These are phyloP conservation scores for Nakazawaea ishiwadae DNA, from an alignment of 805 yeast species.

Conservation along the genomic window DNA sequence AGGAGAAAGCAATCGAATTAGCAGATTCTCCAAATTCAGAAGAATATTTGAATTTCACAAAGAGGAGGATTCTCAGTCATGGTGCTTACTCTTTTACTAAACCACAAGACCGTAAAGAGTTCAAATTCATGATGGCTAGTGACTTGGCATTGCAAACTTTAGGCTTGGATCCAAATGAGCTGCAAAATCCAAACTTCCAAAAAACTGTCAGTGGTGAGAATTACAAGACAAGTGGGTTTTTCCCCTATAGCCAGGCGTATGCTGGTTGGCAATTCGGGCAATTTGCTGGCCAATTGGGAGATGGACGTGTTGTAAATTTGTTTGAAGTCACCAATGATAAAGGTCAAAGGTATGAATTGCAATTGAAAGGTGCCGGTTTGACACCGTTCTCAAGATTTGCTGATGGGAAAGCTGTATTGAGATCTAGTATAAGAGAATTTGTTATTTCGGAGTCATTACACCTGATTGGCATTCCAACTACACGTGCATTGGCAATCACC, in stretches of 20 bases:
- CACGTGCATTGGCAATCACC: constrained; percentile 76
- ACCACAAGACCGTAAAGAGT: constrained; percentile 57
- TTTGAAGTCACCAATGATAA: constrained; percentile 59
- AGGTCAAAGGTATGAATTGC: constrained; percentile 53
- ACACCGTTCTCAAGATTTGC: constrained; percentile 95
- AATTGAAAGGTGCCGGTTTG: constrained; percentile 86
- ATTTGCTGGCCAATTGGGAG: constrained; percentile 97
- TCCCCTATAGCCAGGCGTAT: constrained; percentile 87
- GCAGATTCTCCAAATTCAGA: constrained; percentile 23
- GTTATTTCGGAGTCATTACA: constrained; percentile 76
- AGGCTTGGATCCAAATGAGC: constrained; percentile 40
- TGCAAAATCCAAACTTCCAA: constrained; percentile 40
- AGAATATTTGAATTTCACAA: constrained; percentile 33
- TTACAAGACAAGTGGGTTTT: constrained; percentile 31
- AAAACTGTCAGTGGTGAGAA: constrained; percentile 56
- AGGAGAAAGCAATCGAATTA: constrained; percentile 14
- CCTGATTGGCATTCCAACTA: constrained; percentile 80
- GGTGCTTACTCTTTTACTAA: constrained; percentile 72
- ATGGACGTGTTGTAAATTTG: constrained; percentile 83
- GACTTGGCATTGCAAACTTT: constrained; percentile 57
- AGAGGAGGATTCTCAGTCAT: constrained; percentile 45
- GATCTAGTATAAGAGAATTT: constrained; percentile 87
- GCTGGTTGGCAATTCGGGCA: constrained; percentile 97
- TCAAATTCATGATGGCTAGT: constrained; percentile 54
- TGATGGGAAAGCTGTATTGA: constrained; percentile 89